Base-by-base conservation (phyloP, 2,329 filamentous ascomycete species). In the Cytospora chrysosperma region DNA sequence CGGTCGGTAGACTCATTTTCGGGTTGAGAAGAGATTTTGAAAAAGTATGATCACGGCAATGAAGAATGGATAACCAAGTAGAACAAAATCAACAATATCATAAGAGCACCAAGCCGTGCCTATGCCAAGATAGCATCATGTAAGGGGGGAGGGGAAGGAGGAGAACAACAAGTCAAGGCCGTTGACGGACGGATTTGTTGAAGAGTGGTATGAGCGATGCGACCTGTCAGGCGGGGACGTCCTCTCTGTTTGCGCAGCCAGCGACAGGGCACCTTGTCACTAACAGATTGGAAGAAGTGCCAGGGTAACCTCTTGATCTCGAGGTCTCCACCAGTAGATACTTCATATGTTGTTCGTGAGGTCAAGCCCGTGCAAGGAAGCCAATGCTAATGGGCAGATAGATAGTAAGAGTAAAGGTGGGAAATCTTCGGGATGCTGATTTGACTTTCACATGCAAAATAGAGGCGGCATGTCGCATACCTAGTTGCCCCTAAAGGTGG, bases 1-100 rank as follows among this genome's bases (percentile, higher is more conserved):
- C 81, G 53, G 75, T 70, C 12, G 81, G 79, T 15, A 81, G 73
- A 51, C 64, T 56, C 64, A 66, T 66, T 34, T 55, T 59, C 47
- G 61, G 40, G 24, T 47, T 37, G 30, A n/a, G n/a, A 63, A 57
- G 55, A 64, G 56, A 57, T 50, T 66, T 43, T 26, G 56, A 19
- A 61, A 3, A 32, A 51, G 17, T 32, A 56, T 61, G 32, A 66
- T 49, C 24, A 64, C 54, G 51, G 56, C 54, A 27, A 66, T 53
- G 6, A 56, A 47, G 61, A 47, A 51, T 57, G 61, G 52, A 6
- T 57, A 54, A 66, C n/a, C 21, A 66, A 54, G 51, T 66, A 66
- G 24, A 66, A 50, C 3, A 43, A 61, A 32, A 59, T 21, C n/a
- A 66, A 54, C 37, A 60, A 57, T 55, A 53, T 64, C 64, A 66